phyloP scores from a whole-genome alignment of 345 rosid genomes.

The Isatis tinctoria region DNA sequence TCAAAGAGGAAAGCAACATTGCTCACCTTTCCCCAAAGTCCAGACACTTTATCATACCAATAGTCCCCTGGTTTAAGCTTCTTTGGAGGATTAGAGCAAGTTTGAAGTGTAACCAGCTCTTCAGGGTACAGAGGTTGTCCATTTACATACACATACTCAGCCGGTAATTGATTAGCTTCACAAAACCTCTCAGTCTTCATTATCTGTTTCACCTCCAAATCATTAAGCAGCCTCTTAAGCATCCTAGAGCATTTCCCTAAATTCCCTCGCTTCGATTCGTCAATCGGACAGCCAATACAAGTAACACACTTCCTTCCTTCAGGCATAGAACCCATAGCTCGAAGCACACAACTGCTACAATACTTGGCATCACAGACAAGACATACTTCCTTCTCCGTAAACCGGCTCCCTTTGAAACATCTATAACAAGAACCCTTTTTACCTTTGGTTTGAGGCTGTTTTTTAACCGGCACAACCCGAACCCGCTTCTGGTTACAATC shows the following conservation, averaged over 20 bases:
- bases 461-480: conserved; percentile 38
- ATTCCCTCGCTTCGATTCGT: conserved; percentile 63
- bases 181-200: conserved; percentile 96
- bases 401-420: conserved; percentile 80
- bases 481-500: conserved; percentile 42
- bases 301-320: conserved; percentile 98
- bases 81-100: conserved; percentile 81
- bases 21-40: conserved; percentile 99
- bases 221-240: conserved; percentile 88
- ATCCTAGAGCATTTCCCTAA: conserved; percentile 92
- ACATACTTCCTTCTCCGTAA: conserved; percentile 96
- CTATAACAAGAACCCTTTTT: conserved; percentile 88
- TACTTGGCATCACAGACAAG: conserved; percentile 93
- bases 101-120: conserved; percentile 74
- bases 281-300: conserved; percentile 82
- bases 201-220: conserved; percentile 83
- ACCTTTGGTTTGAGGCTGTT: conserved; percentile 63
- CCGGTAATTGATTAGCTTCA: conserved; percentile 86
- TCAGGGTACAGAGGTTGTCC: conserved; percentile 77
- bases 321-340: conserved; percentile 99
- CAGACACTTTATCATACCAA: conserved; percentile 99
- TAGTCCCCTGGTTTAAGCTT: conserved; percentile 91
- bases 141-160: conserved; percentile 81
- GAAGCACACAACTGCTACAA: conserved; percentile 85
- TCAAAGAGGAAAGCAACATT: not conserved